Conservation (phyloP, 495 filamentous ascomycete genomes). For the Echria macrotheca region DNA sequence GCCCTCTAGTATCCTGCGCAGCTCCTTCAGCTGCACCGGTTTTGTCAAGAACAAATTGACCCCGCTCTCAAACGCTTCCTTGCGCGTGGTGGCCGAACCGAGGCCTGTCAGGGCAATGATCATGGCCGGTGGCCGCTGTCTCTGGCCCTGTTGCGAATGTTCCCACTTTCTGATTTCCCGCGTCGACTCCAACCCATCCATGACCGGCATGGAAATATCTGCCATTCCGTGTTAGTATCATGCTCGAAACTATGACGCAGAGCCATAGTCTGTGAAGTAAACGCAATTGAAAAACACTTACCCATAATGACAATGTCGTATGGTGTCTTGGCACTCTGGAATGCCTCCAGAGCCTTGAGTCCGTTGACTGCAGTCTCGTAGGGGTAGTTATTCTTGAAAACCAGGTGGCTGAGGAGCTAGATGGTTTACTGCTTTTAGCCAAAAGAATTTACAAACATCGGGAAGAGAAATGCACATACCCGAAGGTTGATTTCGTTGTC, state of each 20-base stretch:
- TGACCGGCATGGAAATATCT: constrained; percentile 69
- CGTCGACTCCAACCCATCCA: constrained; percentile 63
- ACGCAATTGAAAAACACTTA: constrained; percentile 42
- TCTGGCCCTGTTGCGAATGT: constrained; percentile 5
- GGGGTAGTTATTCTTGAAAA: constrained; percentile 47
- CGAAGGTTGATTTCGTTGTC: constrained; percentile 42
- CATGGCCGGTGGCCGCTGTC: constrained; percentile 6
- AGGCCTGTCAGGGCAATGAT: constrained; percentile 69
- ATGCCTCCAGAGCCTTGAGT: constrained; percentile 52
- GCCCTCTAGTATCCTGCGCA: no score
- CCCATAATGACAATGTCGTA: no score
- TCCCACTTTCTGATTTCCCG: constrained; percentile 58
- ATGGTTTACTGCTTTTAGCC: constrained; percentile 13
- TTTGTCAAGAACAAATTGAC: constrained; percentile 72
- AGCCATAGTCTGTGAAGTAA: constrained; percentile 15
- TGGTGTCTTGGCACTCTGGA: constrained; percentile 26
- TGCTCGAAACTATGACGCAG: not conserved
- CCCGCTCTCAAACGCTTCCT: constrained; percentile 60
- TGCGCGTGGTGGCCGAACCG: constrained; percentile 55
- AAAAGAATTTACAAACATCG: not conserved
- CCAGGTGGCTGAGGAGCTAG: constrained; percentile 50
- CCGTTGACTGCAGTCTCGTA: constrained; percentile 55
- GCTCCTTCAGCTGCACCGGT: constrained; percentile 48
- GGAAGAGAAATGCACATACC: constrained; percentile 10
- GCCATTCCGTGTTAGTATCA: constrained; percentile 10